Conservation (phyloP, 345 rosid species). For the Salix dunnii region DNA sequence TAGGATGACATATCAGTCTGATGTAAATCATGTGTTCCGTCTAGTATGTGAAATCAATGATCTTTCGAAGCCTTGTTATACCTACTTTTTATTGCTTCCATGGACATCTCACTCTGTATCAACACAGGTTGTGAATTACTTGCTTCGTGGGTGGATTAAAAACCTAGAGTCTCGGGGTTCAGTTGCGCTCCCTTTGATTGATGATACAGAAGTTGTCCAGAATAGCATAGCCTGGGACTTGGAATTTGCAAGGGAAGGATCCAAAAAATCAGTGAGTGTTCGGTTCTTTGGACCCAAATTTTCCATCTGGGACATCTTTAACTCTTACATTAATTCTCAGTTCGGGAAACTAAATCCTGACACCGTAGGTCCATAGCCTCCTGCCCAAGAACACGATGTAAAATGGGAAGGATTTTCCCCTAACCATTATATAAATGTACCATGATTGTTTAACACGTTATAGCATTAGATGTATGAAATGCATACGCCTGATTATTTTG, state of each 20-base stretch:
- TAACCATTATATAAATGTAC: background rate
- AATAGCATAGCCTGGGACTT: slow-evolving; percentile 39
- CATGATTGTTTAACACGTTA: background rate
- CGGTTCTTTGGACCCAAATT: slow-evolving; percentile 45
- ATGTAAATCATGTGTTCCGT: background rate
- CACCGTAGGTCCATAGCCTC: background rate
- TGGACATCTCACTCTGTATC: background rate
- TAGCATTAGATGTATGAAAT: background rate
- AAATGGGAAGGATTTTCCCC: background rate
- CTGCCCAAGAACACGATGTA: slow-evolving; percentile 3
- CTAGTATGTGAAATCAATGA: background rate
- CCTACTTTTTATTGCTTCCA: background rate
- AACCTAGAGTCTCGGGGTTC: slow-evolving; percentile 65
- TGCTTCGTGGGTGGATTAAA: slow-evolving; percentile 80
- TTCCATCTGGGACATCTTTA: slow-evolving; percentile 50
- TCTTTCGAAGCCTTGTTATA: background rate
- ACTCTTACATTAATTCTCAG: slow-evolving; percentile 34
- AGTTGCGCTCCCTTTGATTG: slow-evolving; percentile 54
- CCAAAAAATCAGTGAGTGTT: slow-evolving; percentile 48
- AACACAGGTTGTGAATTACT: slow-evolving; percentile 72
- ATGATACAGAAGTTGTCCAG: slow-evolving; percentile 36
- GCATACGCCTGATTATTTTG: background rate
- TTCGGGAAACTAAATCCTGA: slow-evolving; percentile 30
- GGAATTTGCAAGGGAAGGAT: slow-evolving; percentile 66
- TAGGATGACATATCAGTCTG: background rate